Evolutionary conservation across 108 stramenopile species (phyloP).

Genomic region (Nannochloropsis salina): DNA sequence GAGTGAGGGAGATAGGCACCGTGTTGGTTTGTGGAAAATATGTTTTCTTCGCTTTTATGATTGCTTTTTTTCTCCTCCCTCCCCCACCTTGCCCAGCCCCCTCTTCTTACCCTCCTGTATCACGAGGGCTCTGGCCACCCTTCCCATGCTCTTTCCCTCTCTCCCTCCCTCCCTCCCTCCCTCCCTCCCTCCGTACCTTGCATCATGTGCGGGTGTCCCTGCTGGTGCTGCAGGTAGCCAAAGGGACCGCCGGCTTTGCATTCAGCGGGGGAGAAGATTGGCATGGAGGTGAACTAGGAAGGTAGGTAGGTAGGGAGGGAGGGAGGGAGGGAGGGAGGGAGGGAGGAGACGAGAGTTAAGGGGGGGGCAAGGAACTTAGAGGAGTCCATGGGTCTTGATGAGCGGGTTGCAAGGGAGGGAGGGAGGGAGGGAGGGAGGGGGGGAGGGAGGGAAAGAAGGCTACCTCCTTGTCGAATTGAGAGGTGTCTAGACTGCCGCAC

Average conservation of each 20-base stretch:
- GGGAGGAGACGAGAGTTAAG: background rate
- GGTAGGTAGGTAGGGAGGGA: background rate
- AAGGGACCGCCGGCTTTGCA: background rate
- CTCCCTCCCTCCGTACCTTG: background rate
- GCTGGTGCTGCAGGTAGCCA: background rate
- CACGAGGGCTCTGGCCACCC: background rate
- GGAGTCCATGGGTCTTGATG: no score
- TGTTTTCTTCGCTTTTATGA: background rate
- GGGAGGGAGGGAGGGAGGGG: background rate
- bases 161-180: background rate
- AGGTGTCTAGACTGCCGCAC: constrained; percentile 75
- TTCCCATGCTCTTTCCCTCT: background rate
- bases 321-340: constrained; percentile 19
- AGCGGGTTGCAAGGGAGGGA: background rate
- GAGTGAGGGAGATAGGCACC: background rate
- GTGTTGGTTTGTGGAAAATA: background rate
- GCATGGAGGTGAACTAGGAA: constrained; percentile 40
- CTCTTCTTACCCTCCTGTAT: background rate
- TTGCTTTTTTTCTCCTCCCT: background rate
- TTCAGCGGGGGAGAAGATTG: constrained; percentile 33
- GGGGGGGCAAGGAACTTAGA: background rate
- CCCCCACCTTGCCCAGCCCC: no score
- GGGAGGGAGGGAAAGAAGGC: background rate
- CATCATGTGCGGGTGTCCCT: background rate
- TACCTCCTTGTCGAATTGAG: constrained; percentile 37